Evolutionary conservation across 768 basidiomycete genomes (phyloP).

Genomic region (Serendipita sp.): DNA sequence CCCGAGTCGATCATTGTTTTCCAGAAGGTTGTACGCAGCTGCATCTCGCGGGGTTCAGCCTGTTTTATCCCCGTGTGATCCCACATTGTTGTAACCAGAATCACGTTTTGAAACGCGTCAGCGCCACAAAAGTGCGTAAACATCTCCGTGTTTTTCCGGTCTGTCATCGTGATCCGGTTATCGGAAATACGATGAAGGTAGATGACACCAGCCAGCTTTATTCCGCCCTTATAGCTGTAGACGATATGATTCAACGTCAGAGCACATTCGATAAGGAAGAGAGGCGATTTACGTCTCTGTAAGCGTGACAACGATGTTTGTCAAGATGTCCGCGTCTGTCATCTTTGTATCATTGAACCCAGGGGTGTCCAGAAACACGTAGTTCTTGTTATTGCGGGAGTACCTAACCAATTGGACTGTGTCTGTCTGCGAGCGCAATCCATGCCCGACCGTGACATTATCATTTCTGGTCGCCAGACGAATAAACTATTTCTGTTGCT

Average conservation of each 20-base stretch:
- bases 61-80: conserved; percentile 19
- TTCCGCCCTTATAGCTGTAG: conserved; percentile 17
- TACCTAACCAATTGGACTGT: conserved; percentile 4
- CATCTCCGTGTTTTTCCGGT: conserved; percentile 31
- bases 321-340: conserved; percentile 17
- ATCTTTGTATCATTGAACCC: conserved; percentile 15
- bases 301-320: conserved; percentile 13
- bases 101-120: conserved; percentile 30
- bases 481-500: neutral
- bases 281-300: neutral
- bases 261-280: neutral
- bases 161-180: conserved; percentile 22
- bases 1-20: conserved; percentile 35
- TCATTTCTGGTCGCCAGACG: conserved; percentile 11
- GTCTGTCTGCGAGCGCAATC: conserved; percentile 11
- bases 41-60: conserved; percentile 26
- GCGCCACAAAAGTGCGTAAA: conserved; percentile 40
- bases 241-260: neutral
- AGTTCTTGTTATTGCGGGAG: neutral
- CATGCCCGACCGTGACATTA: conserved; percentile 15
- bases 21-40: conserved; percentile 33
- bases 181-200: conserved; percentile 28
- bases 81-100: conserved; percentile 43
- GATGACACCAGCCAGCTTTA: conserved; percentile 22
- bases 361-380: conserved; percentile 9